A percentile compares a stretch with the other conserved stretches of the same genome.
These are phyloP conservation scores for Trypanosoma grayi DNA, from an alignment of 208 protist species.

Conservation along the genomic window DNA sequence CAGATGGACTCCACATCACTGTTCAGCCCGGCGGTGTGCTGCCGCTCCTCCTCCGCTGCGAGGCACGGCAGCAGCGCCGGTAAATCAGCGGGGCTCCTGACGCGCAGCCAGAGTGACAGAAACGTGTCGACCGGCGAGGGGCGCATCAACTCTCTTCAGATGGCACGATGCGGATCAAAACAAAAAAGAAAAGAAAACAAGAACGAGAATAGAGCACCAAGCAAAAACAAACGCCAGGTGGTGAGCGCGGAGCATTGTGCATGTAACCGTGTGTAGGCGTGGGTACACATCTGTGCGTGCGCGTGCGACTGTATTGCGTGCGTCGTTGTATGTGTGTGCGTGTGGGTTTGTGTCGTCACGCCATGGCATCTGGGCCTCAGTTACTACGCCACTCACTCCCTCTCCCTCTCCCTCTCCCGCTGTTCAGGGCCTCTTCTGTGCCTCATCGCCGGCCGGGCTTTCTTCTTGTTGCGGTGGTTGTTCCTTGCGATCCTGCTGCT, in stretches of 20 bases:
- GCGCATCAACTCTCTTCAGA: not conserved
- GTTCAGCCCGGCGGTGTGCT: not conserved
- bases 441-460: not conserved
- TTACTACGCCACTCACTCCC: too few relatives aligned
- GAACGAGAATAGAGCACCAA: not conserved
- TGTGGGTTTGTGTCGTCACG: too few relatives aligned
- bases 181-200: not conserved
- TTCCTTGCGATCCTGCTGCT: not conserved
- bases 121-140: constrained; percentile 5
- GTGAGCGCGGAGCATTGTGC: too few relatives aligned
- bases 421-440: too few relatives aligned
- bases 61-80: not conserved
- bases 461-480: not conserved
- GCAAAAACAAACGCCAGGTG: too few relatives aligned
- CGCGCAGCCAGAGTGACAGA: constrained; percentile 1
- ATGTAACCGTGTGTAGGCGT: too few relatives aligned
- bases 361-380: too few relatives aligned
- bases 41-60: not conserved
- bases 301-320: too few relatives aligned
- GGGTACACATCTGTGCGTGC: too few relatives aligned
- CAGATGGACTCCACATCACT: not conserved
- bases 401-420: too few relatives aligned
- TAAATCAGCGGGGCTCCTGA: not conserved
- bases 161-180: not conserved
- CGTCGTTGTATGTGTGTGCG: too few relatives aligned